Evolutionary conservation across 768 basidiomycete species (phyloP).

Genomic region (Suillus subaureus): DNA sequence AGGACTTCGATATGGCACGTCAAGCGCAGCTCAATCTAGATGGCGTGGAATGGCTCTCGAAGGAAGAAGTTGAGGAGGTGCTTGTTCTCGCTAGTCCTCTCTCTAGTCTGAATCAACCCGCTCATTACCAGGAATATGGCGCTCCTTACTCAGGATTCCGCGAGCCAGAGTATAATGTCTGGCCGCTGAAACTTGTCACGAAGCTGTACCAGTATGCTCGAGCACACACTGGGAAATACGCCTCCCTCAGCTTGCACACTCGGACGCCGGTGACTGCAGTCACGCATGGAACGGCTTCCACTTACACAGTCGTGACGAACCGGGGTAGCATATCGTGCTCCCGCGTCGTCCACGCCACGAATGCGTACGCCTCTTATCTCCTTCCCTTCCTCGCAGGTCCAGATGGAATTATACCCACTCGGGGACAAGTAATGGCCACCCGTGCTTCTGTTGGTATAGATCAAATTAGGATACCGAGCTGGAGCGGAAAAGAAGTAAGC

Average conservation of each 20-base stretch:
- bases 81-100: constrained; percentile 9
- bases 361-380: constrained; percentile 78
- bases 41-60: constrained; percentile 47
- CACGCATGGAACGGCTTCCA: too few relatives aligned
- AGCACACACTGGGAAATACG: too few relatives aligned
- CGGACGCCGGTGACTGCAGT: too few relatives aligned
- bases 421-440: constrained; percentile 64
- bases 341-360: constrained; percentile 86
- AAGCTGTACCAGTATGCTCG: too few relatives aligned
- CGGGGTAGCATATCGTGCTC: constrained; percentile 55
- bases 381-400: constrained; percentile 65
- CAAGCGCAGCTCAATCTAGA: constrained; percentile 51
- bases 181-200: too few relatives aligned
- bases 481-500: too few relatives aligned
- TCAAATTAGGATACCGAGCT: constrained; percentile 27
- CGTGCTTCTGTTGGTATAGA: constrained; percentile 41
- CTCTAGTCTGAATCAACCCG: background rate
- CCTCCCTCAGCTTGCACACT: too few relatives aligned
- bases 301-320: too few relatives aligned
- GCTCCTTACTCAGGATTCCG: too few relatives aligned
- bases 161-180: constrained; percentile 50
- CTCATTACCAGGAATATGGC: constrained; percentile 26
- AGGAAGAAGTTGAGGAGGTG: constrained; percentile 51
- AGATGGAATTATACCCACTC: constrained; percentile 60
- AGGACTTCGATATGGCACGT: constrained; percentile 43